Base-by-base conservation (phyloP, 352 stramenopile species). In the Pythium biforme region DNA sequence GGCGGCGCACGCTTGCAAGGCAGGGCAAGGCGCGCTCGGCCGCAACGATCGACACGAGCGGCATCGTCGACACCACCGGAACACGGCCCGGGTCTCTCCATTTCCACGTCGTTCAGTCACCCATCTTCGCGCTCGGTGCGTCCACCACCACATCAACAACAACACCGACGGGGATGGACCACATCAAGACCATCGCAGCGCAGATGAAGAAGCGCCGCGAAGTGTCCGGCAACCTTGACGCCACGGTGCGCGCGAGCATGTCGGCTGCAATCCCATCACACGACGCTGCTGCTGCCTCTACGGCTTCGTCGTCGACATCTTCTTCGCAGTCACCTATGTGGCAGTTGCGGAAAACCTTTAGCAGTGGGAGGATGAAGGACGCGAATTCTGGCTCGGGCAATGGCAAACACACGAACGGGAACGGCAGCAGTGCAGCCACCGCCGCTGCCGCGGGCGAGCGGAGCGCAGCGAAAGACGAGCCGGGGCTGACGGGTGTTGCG, bases 191-290 rank as follows among this genome's bases (percentile, higher is more conserved):
- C 3, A 80, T 90, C 20, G 82, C 82, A 6, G 79, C 80, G 19
- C 76, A 85, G 48, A 92, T 92, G 82, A 89, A 92, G 71, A 79
- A 88, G 55, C 77, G 78, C 33, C 73, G 82, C 15, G 72, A 78
- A 34, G 65, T 57, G 7, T 55, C 57, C 11, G 50, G 49, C 4
- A 50, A 41, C 23, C n/a, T 46, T 19, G 61, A 62, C 6, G 45
- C 33, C 20, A 20, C 50, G 2, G 54, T 41, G 0, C 27, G 39
- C 40, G 39, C 50, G 33, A 60, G 39, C 31, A 58, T 64, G 58
- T 48, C 58, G 11, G 49, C 58, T 14, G 37, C 58, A 34, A 50
- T 34, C 37, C 40, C 34, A 5, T 53, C 48, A 23, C 48, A 41
- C 10, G 39, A 50, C 9, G 53, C 29, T 4, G 8, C 48, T 5